phyloP scores from a whole-genome alignment of 139 green algal genomes.

The Pleodorina starrii region DNA sequence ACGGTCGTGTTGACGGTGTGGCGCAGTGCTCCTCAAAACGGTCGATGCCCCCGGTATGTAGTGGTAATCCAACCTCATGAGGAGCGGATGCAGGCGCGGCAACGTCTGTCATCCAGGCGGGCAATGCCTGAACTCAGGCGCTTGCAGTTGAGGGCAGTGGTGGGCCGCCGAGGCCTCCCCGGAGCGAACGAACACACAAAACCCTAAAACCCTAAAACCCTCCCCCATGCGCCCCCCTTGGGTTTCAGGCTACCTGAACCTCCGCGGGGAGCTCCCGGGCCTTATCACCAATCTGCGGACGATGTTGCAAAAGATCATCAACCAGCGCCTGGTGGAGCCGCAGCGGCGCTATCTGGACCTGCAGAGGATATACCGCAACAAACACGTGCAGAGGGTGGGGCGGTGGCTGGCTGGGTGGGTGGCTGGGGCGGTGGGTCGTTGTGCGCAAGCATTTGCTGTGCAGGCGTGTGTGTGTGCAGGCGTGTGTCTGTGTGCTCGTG shows the following conservation, averaged over 20 bases:
- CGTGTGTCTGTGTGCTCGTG: not conserved
- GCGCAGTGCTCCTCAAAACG: too few species aligned
- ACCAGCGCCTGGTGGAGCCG: slow-evolving; percentile 54
- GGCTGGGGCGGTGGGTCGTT: not conserved
- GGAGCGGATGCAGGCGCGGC: too few species aligned
- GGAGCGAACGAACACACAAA: too few species aligned
- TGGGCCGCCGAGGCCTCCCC: too few species aligned
- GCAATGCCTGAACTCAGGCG: too few species aligned
- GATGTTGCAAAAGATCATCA: slow-evolving; percentile 16
- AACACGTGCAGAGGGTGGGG: slow-evolving; percentile 53
- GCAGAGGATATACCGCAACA: slow-evolving; percentile 54
- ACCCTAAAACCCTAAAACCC: too few species aligned
- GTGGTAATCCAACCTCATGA: too few species aligned
- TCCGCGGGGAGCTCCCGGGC: slow-evolving; percentile 52
- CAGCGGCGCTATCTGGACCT: slow-evolving; percentile 47
- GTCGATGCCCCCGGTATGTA: too few species aligned
- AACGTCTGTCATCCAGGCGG: too few species aligned
- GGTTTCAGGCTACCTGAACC: slow-evolving; percentile 27
- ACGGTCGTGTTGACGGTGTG: too few species aligned
- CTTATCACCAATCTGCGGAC: slow-evolving; percentile 43
- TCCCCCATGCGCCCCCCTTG: not conserved
- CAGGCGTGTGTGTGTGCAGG: not conserved
- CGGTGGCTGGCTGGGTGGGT: not conserved
- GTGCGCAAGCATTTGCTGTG: not conserved
- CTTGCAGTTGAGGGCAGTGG: too few species aligned